Evolutionary conservation across 148 eudicot genomes (phyloP).

Genomic region (Euryodendron excelsum): DNA sequence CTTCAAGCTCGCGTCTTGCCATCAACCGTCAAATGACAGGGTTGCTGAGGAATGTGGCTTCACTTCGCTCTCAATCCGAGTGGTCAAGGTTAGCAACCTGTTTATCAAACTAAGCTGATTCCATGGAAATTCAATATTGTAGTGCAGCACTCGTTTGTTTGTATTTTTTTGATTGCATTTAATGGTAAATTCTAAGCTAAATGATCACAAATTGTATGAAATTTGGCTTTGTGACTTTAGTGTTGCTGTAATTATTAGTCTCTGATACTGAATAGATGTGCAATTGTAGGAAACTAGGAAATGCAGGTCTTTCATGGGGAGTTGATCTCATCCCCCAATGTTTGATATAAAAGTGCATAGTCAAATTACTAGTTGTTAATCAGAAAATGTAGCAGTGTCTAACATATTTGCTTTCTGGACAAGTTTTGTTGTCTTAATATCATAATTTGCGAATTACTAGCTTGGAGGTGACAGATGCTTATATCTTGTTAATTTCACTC

Average conservation of each 20-base stretch:
- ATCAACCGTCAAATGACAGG: conserved; percentile 54
- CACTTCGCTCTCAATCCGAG: conserved; percentile 75
- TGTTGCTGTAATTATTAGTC: background rate
- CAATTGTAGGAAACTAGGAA: background rate
- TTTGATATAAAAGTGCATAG: background rate
- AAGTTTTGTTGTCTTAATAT: background rate
- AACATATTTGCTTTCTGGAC: background rate
- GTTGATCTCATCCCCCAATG: background rate
- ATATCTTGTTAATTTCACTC: background rate
- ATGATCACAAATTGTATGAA: background rate
- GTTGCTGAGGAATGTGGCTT: conserved; percentile 92
- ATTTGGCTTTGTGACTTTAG: background rate
- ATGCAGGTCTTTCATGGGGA: background rate
- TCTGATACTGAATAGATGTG: background rate
- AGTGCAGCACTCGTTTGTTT: background rate
- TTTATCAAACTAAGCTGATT: background rate
- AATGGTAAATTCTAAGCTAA: background rate
- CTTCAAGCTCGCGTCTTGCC: conserved; percentile 85
- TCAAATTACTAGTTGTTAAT: background rate
- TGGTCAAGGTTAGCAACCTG: conserved; percentile 54
- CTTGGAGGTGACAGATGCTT: background rate
- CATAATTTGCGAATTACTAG: background rate
- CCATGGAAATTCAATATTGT: background rate
- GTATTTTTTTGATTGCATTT: background rate
- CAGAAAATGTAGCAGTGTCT: background rate